These are phyloP conservation scores for Crepidotus sp. DNA, from an alignment of 1,284 basidiomycete genomes.

Conservation along the genomic window DNA sequence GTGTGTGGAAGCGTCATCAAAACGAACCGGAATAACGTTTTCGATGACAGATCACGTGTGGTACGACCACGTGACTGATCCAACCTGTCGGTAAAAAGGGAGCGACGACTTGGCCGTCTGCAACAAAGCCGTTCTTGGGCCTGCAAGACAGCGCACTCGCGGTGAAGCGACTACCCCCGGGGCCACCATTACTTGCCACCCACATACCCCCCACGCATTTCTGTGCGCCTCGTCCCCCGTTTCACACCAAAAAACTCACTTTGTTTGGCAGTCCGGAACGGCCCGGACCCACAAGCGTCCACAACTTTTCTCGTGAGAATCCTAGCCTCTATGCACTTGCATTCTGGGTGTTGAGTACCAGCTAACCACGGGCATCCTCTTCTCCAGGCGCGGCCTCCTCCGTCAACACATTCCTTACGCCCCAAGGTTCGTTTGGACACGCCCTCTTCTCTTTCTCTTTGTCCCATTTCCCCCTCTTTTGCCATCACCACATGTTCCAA, in stretches of 20 bases:
- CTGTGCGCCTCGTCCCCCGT: constrained; percentile 6
- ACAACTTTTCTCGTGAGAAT: constrained; percentile 40
- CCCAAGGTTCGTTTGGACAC: constrained; percentile 34
- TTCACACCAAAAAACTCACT: constrained; percentile 19
- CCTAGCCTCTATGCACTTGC: constrained; percentile 22
- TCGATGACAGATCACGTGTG: too few relatives aligned
- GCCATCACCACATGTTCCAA: constrained; percentile 20
- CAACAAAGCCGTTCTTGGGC: background rate
- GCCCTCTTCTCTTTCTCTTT: constrained; percentile 9
- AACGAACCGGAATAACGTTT: too few relatives aligned
- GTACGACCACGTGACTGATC: constrained; percentile 5
- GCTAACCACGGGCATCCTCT: constrained; percentile 22
- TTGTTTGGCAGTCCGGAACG: constrained; percentile 26
- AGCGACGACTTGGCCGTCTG: constrained; percentile 2
- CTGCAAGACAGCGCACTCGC: background rate
- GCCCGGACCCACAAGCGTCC: constrained; percentile 37
- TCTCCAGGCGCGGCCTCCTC: constrained; percentile 61
- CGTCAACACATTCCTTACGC: constrained; percentile 51
- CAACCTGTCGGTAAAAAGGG: constrained; percentile 1
- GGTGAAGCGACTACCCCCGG: background rate
- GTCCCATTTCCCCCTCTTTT: constrained; percentile 1
- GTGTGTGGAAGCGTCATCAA: too few relatives aligned
- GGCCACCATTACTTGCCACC: background rate
- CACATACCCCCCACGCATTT: constrained; percentile 16
- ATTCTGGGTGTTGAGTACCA: constrained; percentile 20